Percentiles rank a stretch among this genome's conserved stretches.
phyloP scores from a whole-genome alignment of 495 filamentous ascomycete genomes.

The Penicillium angulare region DNA sequence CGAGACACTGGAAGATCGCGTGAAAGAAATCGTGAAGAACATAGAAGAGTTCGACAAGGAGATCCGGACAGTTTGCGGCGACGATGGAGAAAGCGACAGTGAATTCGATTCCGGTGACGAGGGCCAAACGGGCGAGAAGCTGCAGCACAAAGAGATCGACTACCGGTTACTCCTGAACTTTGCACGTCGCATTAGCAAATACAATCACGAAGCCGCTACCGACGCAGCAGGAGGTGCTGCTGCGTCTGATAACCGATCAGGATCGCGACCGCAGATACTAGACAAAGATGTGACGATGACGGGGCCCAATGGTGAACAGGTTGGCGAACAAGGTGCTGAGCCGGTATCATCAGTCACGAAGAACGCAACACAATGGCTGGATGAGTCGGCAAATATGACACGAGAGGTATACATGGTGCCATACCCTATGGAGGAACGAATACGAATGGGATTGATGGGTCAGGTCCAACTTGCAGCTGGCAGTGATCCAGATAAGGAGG shows the following conservation, averaged over 20 bases:
- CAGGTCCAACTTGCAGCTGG: constrained; percentile 41
- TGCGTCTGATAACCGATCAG: constrained; percentile 12
- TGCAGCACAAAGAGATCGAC: constrained; percentile 37
- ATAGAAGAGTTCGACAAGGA: constrained; percentile 41
- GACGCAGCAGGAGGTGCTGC: constrained; percentile 36
- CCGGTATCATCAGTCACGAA: constrained; percentile 44
- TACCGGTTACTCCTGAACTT: constrained; percentile 46
- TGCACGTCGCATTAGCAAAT: constrained; percentile 48
- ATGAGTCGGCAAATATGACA: constrained; percentile 42
- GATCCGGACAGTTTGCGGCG: constrained; percentile 31
- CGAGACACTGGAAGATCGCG: constrained; percentile 35
- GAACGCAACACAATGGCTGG: constrained; percentile 45
- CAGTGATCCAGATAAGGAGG: constrained; percentile 40
- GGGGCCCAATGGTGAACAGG: constrained; percentile 25
- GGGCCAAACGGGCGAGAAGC: constrained; percentile 10
- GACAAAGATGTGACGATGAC: constrained; percentile 33
- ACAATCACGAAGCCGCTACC: constrained; percentile 46
- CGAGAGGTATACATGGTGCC: constrained; percentile 47
- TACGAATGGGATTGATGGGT: constrained; percentile 49
- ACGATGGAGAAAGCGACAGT: constrained; percentile 29
- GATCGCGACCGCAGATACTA: constrained; percentile 10
- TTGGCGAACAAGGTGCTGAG: constrained; percentile 21
- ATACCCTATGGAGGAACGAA: constrained; percentile 48
- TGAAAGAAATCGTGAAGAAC: constrained; percentile 41
- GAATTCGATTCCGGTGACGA: constrained; percentile 29